Conservation (phyloP, 331 rosid species). For the Telfairia occidentalis region DNA sequence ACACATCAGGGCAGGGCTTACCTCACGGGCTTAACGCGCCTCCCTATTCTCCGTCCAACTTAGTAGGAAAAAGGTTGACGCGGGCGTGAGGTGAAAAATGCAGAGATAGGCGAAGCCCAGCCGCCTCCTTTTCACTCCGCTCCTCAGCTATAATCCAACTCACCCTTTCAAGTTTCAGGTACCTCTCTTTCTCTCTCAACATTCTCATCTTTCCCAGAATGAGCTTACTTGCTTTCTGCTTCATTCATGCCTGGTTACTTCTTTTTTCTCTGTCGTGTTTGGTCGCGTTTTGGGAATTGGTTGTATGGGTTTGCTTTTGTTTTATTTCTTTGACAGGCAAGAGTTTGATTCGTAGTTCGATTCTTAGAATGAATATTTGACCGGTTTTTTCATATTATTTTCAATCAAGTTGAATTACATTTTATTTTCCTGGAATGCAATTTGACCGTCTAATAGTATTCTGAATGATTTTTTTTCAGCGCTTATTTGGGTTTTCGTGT, state of each 20-base stretch:
- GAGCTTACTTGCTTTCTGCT: conserved; percentile 1
- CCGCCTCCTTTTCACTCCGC: conserved; percentile 22
- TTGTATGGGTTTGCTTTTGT: not conserved
- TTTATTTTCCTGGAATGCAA: not conserved
- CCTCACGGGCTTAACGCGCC: conserved; percentile 16
- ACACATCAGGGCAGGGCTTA: conserved; percentile 23
- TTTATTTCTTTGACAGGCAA: not conserved
- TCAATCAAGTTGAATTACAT: not conserved
- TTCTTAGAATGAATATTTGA: not conserved
- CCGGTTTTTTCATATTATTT: not conserved
- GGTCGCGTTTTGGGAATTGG: not conserved
- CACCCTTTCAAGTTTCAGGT: conserved; percentile 31
- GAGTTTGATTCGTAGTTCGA: not conserved
- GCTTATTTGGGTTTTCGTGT: not conserved
- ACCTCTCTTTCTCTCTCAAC: not conserved
- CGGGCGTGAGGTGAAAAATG: conserved; percentile 20
- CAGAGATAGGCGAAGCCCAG: conserved; percentile 18
- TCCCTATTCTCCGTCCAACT: conserved; percentile 17
- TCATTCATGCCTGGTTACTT: not conserved
- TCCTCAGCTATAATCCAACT: conserved; percentile 1
- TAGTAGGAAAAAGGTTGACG: conserved; percentile 32
- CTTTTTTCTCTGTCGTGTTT: not conserved
- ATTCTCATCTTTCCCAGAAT: not conserved
- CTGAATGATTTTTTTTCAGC: not conserved
- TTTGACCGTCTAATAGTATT: not conserved